Percentiles rank a stretch among this genome's conserved stretches.
These are phyloP conservation scores for Penicillium fuscoglaucum DNA, from an alignment of 2,329 filamentous ascomycete genomes.

Conservation along the genomic window DNA sequence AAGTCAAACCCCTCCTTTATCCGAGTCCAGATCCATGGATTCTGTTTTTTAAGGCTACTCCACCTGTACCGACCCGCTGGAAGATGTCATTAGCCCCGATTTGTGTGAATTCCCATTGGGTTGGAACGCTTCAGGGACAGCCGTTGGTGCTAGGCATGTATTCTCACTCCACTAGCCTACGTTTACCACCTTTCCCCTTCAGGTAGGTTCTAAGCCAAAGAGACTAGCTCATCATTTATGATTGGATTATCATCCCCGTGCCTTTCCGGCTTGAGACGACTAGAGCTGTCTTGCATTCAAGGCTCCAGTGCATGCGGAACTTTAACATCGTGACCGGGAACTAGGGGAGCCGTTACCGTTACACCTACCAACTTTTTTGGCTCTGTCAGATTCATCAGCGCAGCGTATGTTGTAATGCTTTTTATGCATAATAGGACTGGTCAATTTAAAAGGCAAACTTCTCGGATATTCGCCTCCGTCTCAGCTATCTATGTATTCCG, in stretches of 20 bases:
- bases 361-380: neutral
- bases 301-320: neutral
- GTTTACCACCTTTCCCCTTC: constrained; percentile 3
- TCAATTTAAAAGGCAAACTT: constrained; percentile 1
- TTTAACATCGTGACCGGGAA: neutral
- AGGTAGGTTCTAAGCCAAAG: constrained; percentile 10
- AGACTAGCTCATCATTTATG: neutral
- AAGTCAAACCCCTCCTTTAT: neutral
- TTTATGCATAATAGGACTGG: neutral
- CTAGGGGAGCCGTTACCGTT: constrained; percentile 8
- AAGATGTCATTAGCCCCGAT: constrained; percentile 8
- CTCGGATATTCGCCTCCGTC: neutral
- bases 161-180: constrained; percentile 16
- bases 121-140: constrained; percentile 12
- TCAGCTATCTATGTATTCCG: neutral
- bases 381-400: constrained; percentile 2
- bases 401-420: neutral
- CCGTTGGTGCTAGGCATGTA: constrained; percentile 16
- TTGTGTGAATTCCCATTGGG: neutral
- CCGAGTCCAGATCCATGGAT: constrained; percentile 9
- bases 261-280: neutral
- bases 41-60: constrained; percentile 17
- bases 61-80: constrained; percentile 23
- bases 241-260: constrained; percentile 1
- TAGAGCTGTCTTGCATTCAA: constrained; percentile 3